Evolutionary conservation across 345 rosid genomes (phyloP).

Genomic region (Ceriops zippeliana): DNA sequence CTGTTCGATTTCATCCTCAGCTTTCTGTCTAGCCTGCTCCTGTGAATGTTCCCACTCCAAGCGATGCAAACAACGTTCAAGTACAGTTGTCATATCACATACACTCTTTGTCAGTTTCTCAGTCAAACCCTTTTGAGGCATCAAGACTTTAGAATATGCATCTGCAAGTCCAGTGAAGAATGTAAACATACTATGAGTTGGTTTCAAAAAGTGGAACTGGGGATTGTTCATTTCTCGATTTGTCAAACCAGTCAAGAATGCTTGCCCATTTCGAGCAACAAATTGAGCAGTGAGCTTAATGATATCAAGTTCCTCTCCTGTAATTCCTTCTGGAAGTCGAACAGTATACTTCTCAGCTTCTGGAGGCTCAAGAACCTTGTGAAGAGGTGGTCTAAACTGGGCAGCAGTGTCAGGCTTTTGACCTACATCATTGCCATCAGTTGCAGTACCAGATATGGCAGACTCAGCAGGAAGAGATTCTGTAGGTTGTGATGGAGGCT

Average conservation of each 20-base stretch:
- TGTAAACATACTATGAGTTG: conserved; percentile 81
- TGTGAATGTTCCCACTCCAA: conserved; percentile 83
- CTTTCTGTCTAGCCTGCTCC: conserved; percentile 81
- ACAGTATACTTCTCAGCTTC: conserved; percentile 79
- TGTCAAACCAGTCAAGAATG: conserved; percentile 64
- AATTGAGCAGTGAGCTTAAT: conserved; percentile 85
- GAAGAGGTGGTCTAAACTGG: conserved; percentile 53
- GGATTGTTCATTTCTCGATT: conserved; percentile 72
- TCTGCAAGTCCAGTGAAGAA: conserved; percentile 76
- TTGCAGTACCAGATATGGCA: conserved; percentile 28
- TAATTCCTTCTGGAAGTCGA: conserved; percentile 72
- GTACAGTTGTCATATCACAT: conserved; percentile 66
- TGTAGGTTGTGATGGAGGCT: conserved; percentile 24
- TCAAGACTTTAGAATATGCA: conserved; percentile 72
- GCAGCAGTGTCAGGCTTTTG: conserved; percentile 55
- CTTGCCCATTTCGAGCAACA: conserved; percentile 76
- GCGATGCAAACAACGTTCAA: conserved; percentile 76
- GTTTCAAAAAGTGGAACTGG: conserved; percentile 80
- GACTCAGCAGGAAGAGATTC: conserved; percentile 40
- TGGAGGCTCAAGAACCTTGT: conserved; percentile 63
- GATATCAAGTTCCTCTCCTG: conserved; percentile 76
- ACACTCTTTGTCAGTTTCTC: conserved; percentile 59
- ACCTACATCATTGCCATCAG: conserved; percentile 31
- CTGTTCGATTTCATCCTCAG: conserved; percentile 82
- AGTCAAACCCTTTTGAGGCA: conserved; percentile 67